Evolutionary conservation across 805 yeast genomes (phyloP).

Genomic region (Yamadazyma paraphyllophila): DNA sequence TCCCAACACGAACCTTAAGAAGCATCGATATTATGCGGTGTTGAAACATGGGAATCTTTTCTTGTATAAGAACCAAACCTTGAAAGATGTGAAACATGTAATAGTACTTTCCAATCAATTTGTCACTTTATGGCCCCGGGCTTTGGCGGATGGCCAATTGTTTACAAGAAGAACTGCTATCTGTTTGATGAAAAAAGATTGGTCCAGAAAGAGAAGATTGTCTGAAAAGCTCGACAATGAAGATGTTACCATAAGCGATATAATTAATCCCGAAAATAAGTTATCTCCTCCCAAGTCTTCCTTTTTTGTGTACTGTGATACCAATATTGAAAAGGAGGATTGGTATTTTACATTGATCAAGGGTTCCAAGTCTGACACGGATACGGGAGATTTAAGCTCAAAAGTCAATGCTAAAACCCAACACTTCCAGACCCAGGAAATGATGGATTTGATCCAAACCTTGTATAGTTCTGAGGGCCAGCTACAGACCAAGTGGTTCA

Average conservation of each 20-base stretch:
- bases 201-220: slow-evolving; percentile 23
- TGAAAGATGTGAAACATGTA: slow-evolving; percentile 70
- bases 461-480: slow-evolving; percentile 83
- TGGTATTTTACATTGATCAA: slow-evolving; percentile 85
- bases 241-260: slow-evolving; percentile 24
- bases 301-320: slow-evolving; percentile 68
- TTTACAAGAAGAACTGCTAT: slow-evolving; percentile 81
- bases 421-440: slow-evolving; percentile 67
- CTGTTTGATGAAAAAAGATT: slow-evolving; percentile 52
- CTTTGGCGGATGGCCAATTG: slow-evolving; percentile 67
- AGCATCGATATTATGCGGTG: slow-evolving; percentile 65
- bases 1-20: slow-evolving; percentile 29
- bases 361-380: slow-evolving; percentile 55
- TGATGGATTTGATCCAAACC: slow-evolving; percentile 70
- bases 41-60: slow-evolving; percentile 86
- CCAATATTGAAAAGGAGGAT: slow-evolving; percentile 84
- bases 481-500: slow-evolving; percentile 83
- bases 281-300: slow-evolving; percentile 38
- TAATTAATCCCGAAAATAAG: slow-evolving; percentile 19
- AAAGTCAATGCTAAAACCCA: slow-evolving; percentile 65
- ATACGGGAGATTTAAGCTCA: slow-evolving; percentile 39
- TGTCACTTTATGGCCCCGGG: slow-evolving; percentile 84
- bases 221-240: slow-evolving; percentile 18
- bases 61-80: slow-evolving; percentile 69
- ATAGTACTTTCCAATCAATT: slow-evolving; percentile 70